Evolutionary conservation across 768 basidiomycete species (phyloP).

Genomic region (Tulasnella sp.): DNA sequence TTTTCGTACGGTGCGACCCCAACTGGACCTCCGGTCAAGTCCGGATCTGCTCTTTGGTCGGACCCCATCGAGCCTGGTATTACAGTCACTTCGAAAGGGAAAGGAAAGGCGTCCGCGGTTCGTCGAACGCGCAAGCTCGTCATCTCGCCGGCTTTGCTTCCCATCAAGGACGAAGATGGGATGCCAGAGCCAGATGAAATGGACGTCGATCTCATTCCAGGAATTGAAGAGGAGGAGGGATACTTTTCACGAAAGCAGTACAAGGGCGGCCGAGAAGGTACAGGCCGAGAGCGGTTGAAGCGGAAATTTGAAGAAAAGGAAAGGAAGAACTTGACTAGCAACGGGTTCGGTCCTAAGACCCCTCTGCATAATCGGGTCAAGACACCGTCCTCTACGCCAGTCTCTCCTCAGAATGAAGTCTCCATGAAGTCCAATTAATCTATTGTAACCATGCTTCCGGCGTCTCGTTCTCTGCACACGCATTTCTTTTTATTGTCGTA

Average conservation of each 20-base stretch:
- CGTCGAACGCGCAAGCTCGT: background rate
- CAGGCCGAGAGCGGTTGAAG: conserved; percentile 3
- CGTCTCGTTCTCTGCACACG: background rate
- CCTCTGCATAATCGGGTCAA: background rate
- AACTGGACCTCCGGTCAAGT: background rate
- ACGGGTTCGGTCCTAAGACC: background rate
- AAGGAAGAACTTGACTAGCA: background rate
- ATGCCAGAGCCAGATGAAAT: background rate
- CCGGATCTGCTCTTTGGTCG: conserved; percentile 2
- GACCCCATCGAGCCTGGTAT: background rate
- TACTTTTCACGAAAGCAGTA: conserved; percentile 5
- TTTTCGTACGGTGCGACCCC: conserved; percentile 12
- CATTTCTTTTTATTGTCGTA: background rate
- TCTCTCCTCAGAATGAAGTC: background rate
- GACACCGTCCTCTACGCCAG: background rate
- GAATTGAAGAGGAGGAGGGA: conserved; percentile 10
- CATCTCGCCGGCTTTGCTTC: conserved; percentile 13
- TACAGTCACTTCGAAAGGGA: background rate
- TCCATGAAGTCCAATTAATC: background rate
- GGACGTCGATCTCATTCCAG: background rate
- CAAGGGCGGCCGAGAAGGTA: conserved; percentile 11
- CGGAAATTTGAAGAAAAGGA: conserved; percentile 10
- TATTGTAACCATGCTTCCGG: background rate
- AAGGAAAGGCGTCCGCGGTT: background rate
- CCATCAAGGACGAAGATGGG: background rate